Conservation (phyloP, 1,284 basidiomycete genomes). For the Ustilago esculenta region DNA sequence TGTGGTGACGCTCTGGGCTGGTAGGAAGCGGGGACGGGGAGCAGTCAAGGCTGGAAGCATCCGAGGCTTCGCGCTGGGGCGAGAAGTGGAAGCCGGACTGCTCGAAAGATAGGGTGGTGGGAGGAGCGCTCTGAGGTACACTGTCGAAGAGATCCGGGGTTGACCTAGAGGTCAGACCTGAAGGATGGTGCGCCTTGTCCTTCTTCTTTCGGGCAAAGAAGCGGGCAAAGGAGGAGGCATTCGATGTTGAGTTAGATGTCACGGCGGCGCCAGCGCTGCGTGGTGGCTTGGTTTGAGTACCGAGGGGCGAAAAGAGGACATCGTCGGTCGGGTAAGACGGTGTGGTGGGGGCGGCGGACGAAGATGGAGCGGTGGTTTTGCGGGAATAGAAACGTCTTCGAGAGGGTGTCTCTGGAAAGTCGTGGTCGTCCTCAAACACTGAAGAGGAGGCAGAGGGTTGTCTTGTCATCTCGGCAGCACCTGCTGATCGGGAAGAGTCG, state of each 20-base stretch:
- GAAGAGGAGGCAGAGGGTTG: conserved; percentile 39
- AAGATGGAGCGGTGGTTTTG: conserved; percentile 23
- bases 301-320: conserved; percentile 32
- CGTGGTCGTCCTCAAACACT: conserved; percentile 52
- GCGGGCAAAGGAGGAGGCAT: conserved; percentile 35
- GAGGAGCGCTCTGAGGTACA: conserved; percentile 50
- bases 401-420: conserved; percentile 16
- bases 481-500: not conserved
- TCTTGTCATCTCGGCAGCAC: conserved; percentile 24
- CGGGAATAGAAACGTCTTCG: conserved; percentile 38
- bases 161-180: conserved; percentile 30
- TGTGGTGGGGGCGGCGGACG: not conserved
- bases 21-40: conserved; percentile 32
- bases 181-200: conserved; percentile 32
- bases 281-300: conserved; percentile 9
- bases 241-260: conserved; percentile 6
- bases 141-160: conserved; percentile 37
- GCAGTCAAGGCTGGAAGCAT: conserved; percentile 16
- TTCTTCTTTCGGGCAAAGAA: conserved; percentile 57
- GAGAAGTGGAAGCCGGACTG: conserved; percentile 35
- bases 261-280: conserved; percentile 21
- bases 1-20: conserved; percentile 26
- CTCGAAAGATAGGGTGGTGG: conserved; percentile 49
- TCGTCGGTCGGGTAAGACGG: conserved; percentile 16
- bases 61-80: conserved; percentile 25